Conservation (phyloP, 805 yeast species). For the Priceomyces medius region DNA sequence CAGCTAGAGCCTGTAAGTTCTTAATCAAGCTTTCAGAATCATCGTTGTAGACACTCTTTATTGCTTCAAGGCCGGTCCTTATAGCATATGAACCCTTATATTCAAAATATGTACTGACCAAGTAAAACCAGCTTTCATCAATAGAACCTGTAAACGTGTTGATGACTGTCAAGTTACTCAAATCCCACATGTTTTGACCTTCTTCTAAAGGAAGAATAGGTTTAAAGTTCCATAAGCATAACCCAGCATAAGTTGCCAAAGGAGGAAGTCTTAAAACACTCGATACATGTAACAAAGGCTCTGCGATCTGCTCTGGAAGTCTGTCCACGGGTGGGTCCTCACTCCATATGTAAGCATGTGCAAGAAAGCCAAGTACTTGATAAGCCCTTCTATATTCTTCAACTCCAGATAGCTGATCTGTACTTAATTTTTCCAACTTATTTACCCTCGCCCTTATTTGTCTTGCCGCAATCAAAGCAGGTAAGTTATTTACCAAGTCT, state of each 20-base stretch:
- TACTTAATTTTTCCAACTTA: conserved; percentile 54
- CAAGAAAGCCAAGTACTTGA: conserved; percentile 70
- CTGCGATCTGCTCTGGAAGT: conserved; percentile 67
- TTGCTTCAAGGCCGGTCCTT: conserved; percentile 64
- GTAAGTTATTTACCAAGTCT: conserved; percentile 57
- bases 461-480: conserved; percentile 68
- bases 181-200: conserved; percentile 43
- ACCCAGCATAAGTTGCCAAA: conserved; percentile 81
- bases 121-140: conserved; percentile 92
- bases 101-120: conserved; percentile 86
- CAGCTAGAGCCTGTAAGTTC: conserved; percentile 65
- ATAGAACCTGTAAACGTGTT: conserved; percentile 85
- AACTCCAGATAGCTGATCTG: conserved; percentile 42
- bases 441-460: conserved; percentile 65
- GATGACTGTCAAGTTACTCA: conserved; percentile 72
- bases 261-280: conserved; percentile 75
- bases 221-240: conserved; percentile 86
- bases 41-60: conserved; percentile 51
- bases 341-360: conserved; percentile 92
- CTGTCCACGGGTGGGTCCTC: conserved; percentile 57
- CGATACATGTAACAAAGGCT: conserved; percentile 63
- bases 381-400: conserved; percentile 76
- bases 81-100: conserved; percentile 74
- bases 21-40: conserved; percentile 41
- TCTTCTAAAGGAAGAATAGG: conserved; percentile 48